Conservation (phyloP, 768 basidiomycete genomes). For the Lactarius tabidus region DNA sequence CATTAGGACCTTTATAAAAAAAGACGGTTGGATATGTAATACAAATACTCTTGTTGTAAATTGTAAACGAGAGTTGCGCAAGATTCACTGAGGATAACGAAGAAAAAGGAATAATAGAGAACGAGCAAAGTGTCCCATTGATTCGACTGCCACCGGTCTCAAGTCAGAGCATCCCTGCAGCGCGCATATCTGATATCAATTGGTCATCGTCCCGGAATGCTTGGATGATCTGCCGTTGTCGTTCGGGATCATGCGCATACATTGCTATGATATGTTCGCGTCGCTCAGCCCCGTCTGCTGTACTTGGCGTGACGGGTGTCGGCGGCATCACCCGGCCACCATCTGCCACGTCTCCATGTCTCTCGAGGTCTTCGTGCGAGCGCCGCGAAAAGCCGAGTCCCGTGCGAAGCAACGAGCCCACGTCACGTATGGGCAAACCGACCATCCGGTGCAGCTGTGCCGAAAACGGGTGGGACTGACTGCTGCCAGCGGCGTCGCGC, state of each 20-base stretch:
- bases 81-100: background rate
- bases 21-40: constrained; percentile 5
- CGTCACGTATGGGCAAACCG: constrained; percentile 28
- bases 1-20: background rate
- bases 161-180: constrained; percentile 56
- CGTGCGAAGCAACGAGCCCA: constrained; percentile 31
- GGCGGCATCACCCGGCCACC: constrained; percentile 13
- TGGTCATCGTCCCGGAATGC: constrained; percentile 53
- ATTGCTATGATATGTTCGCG: constrained; percentile 41
- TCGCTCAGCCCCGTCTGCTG: constrained; percentile 26
- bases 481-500: constrained; percentile 24
- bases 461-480: constrained; percentile 21
- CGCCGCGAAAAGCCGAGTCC: constrained; percentile 32
- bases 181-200: constrained; percentile 55
- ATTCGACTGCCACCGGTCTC: background rate
- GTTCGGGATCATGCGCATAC: constrained; percentile 41
- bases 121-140: background rate
- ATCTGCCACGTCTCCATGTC: constrained; percentile 3
- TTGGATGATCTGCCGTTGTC: constrained; percentile 40
- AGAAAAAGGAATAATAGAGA: background rate
- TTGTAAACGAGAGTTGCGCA: background rate
- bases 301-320: constrained; percentile 15
- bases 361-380: constrained; percentile 6
- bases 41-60: background rate
- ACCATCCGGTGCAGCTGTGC: constrained; percentile 32